phyloP scores from a whole-genome alignment of 2,329 filamentous ascomycete genomes.

The Colletotrichum lindemuthianum region DNA sequence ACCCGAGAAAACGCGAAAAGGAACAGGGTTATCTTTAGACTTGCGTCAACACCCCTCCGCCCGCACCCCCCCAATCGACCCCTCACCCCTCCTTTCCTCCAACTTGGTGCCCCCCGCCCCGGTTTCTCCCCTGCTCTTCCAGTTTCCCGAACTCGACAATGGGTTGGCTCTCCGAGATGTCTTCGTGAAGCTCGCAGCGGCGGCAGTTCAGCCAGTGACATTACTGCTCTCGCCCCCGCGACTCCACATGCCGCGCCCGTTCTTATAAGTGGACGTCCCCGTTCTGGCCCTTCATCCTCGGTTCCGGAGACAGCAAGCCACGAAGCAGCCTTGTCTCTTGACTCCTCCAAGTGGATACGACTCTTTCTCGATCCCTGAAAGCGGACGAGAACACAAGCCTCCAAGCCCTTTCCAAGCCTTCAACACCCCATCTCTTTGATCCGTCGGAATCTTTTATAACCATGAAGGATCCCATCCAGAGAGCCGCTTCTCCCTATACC shows the following conservation, averaged over 20 bases:
- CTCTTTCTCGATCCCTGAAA: conserved; percentile 33
- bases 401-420: conserved; percentile 34
- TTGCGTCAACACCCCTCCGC: background rate
- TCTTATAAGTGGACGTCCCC: conserved; percentile 34
- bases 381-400: conserved; percentile 35
- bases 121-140: conserved; percentile 18
- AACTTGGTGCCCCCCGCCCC: conserved; percentile 2
- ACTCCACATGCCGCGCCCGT: conserved; percentile 34
- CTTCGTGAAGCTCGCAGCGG: conserved; percentile 33
- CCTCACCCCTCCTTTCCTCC: background rate
- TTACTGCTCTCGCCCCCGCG: conserved; percentile 27
- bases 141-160: conserved; percentile 32
- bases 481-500: conserved; percentile 50
- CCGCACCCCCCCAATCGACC: background rate
- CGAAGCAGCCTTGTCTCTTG: conserved; percentile 29
- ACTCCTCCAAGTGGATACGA: conserved; percentile 32
- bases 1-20: conserved; percentile 10
- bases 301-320: conserved; percentile 30
- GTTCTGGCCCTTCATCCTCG: conserved; percentile 35
- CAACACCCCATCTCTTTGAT: conserved; percentile 26
- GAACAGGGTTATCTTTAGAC: conserved; percentile 24
- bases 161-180: conserved; percentile 32
- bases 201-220: conserved; percentile 18
- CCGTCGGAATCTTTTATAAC: conserved; percentile 44
- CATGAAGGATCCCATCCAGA: conserved; percentile 53